These are phyloP conservation scores for Ophioceras dolichostomum DNA, from an alignment of 2,329 filamentous ascomycete genomes.

Conservation along the genomic window DNA sequence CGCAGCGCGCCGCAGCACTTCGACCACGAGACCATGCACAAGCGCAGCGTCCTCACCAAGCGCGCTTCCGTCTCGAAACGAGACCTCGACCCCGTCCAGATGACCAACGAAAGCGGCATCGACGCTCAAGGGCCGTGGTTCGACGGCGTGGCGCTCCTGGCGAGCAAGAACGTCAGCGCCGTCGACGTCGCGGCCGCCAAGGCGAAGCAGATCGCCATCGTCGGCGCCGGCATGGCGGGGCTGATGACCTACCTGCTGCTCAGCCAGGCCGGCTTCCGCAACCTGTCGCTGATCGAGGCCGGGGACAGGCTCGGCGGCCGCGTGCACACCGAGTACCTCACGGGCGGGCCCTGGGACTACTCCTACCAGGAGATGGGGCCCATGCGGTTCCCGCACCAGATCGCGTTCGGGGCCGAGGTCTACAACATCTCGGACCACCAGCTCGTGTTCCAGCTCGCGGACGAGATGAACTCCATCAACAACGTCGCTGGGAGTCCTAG, in stretches of 20 bases:
- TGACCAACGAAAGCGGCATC: conserved; percentile 7
- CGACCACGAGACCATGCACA: background rate
- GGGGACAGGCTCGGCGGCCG: conserved; percentile 26
- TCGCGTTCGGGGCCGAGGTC: conserved; percentile 25
- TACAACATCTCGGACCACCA: conserved; percentile 26
- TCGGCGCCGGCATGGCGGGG: conserved; percentile 25
- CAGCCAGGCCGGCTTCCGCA: conserved; percentile 27
- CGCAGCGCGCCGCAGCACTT: conserved; percentile 10
- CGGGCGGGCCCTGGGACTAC: conserved; percentile 16
- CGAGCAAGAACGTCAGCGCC: conserved; percentile 12
- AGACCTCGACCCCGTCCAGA: background rate
- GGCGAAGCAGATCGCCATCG: conserved; percentile 15
- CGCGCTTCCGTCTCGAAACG: too few relatives aligned
- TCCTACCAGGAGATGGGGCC: conserved; percentile 26
- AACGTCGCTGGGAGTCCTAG: conserved; percentile 6
- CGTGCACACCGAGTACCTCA: conserved; percentile 28
- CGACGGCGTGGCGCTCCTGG: conserved; percentile 22
- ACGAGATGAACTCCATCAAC: conserved; percentile 26
- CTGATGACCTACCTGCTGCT: conserved; percentile 23
- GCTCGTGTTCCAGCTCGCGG: conserved; percentile 28
- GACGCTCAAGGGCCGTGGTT: conserved; percentile 26
- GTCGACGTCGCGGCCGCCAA: conserved; percentile 15
- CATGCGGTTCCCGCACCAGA: conserved; percentile 28
- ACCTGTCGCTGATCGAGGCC: conserved; percentile 31
- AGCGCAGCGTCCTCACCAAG: background rate